Evolutionary conservation across 331 rosid genomes (phyloP).

Genomic region (Acacia concinna): DNA sequence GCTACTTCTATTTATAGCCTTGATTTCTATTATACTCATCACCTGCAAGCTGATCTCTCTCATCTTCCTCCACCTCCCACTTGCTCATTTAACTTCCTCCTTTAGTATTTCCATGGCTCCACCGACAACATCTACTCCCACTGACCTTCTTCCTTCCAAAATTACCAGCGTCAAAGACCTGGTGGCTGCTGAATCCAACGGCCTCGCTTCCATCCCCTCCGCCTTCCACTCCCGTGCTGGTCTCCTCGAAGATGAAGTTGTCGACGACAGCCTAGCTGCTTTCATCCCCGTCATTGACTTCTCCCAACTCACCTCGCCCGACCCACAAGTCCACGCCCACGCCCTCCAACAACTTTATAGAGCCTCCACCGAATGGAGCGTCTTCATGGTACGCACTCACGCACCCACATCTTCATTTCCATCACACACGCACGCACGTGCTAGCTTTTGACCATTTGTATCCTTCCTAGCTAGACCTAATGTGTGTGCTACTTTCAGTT

Average conservation of each 20-base stretch:
- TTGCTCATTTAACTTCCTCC: too few species aligned
- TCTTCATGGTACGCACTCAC: constrained; percentile 33
- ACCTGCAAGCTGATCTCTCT: not conserved
- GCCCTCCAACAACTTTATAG: constrained; percentile 24
- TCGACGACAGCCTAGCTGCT: constrained; percentile 25
- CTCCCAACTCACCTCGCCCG: constrained; percentile 18
- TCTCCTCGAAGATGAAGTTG: not conserved
- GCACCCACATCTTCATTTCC: too few species aligned
- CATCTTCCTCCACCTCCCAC: too few species aligned
- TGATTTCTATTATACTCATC: too few species aligned
- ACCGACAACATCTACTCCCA: constrained; percentile 11
- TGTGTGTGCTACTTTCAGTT: not conserved
- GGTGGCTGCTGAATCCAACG: constrained; percentile 35
- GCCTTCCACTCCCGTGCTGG: constrained; percentile 30
- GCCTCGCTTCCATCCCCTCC: constrained; percentile 30
- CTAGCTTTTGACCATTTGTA: too few species aligned
- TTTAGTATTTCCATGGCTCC: constrained; percentile 22
- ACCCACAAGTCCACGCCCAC: constrained; percentile 26
- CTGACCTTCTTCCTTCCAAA: constrained; percentile 1
- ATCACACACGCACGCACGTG: too few species aligned
- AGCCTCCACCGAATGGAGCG: constrained; percentile 42
- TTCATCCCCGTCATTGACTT: not conserved
- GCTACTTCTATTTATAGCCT: not conserved
- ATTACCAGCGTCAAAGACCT: constrained; percentile 38
- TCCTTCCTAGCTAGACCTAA: too few species aligned